These are phyloP conservation scores for Phytophthora cajani DNA, from an alignment of 352 stramenopile species.

Conservation along the genomic window DNA sequence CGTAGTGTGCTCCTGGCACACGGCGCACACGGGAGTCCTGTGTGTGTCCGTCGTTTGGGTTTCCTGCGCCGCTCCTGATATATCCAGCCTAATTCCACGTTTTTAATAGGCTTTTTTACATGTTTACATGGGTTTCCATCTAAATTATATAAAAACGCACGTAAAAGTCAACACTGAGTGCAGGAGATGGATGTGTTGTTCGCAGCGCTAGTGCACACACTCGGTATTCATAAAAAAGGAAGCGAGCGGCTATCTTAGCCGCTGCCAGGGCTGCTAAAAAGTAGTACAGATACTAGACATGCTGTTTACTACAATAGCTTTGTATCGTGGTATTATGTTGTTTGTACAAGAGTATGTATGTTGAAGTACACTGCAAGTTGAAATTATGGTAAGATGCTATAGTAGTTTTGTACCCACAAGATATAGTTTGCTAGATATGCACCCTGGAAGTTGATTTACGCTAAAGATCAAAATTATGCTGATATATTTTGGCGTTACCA, in stretches of 20 bases:
- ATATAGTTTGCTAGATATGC: neutral
- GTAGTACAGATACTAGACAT: neutral
- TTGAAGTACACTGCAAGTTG: neutral
- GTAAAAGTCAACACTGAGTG: no score
- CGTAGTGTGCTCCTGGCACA: conserved; percentile 55
- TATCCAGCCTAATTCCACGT: no score
- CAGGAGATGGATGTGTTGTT: neutral
- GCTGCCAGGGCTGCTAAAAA: neutral
- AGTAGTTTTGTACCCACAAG: neutral
- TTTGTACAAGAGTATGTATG: neutral
- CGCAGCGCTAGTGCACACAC: neutral
- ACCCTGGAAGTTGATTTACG: neutral
- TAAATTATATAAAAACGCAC: no score
- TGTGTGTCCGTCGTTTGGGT: no score
- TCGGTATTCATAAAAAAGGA: neutral
- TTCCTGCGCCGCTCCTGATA: no score
- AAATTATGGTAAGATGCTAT: neutral
- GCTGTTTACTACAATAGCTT: neutral
- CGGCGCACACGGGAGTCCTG: no score
- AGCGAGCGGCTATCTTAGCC: neutral
- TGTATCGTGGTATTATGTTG: neutral
- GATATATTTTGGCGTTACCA: neutral
- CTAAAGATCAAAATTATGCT: neutral
- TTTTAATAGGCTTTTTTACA: no score
- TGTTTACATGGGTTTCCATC: no score